phyloP scores from a whole-genome alignment of 345 rosid genomes.

The Capsella bursapastoris region DNA sequence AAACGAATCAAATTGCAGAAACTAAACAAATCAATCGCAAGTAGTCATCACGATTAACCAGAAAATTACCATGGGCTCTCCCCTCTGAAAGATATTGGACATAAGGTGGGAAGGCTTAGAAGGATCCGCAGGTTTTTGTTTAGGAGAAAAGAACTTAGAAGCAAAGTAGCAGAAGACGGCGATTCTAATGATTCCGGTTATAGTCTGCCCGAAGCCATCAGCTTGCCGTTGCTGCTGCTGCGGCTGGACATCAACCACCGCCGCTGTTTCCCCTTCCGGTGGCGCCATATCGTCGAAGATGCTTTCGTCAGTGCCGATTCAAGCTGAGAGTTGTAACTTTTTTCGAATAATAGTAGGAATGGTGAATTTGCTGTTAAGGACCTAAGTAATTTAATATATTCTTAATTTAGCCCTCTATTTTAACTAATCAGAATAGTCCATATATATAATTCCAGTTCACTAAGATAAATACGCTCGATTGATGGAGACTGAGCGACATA shows the following conservation, averaged over 20 bases:
- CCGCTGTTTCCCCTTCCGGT: conserved; percentile 49
- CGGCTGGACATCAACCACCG: conserved; percentile 47
- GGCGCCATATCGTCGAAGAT: conserved; percentile 54
- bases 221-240: conserved; percentile 56
- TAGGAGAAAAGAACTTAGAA: conserved; percentile 87
- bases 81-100: conserved; percentile 84
- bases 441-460: not conserved
- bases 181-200: conserved; percentile 79
- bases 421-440: not conserved
- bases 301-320: conserved; percentile 26
- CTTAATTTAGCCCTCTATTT: not conserved
- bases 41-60: not conserved
- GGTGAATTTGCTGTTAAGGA: conserved; percentile 17
- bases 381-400: not conserved
- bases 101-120: conserved; percentile 55
- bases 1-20: conserved; percentile 16
- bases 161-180: conserved; percentile 93
- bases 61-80: conserved; percentile 68
- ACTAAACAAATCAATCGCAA: not conserved
- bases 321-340: conserved; percentile 20
- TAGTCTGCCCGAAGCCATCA: conserved; percentile 71
- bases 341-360: conserved; percentile 15
- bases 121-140: conserved; percentile 62
- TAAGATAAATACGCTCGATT: not conserved
- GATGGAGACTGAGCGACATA: conserved; percentile 22